Conservation (phyloP, 1,139 yeast genomes). For the Candida neerlandica region DNA sequence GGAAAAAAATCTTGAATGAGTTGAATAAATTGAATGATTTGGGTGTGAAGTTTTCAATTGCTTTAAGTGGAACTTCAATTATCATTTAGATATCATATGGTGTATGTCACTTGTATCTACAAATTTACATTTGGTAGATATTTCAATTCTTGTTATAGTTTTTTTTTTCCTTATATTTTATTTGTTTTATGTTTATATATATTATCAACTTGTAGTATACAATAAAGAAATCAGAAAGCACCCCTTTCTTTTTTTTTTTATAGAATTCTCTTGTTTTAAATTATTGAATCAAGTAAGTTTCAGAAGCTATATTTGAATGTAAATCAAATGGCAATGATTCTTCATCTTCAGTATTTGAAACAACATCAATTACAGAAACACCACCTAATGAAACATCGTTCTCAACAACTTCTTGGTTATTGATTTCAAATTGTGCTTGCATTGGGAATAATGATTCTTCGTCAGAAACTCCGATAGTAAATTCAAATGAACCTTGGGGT, state of each 20-base stretch:
- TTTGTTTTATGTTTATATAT: conserved; percentile 3
- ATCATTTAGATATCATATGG: conserved; percentile 10
- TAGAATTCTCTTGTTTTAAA: background rate
- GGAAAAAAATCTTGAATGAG: conserved; percentile 49
- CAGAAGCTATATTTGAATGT: conserved; percentile 61
- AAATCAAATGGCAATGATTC: conserved; percentile 73
- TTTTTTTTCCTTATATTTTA: background rate
- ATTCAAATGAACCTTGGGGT: conserved; percentile 77
- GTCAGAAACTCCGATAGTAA: conserved; percentile 64
- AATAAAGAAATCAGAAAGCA: background rate
- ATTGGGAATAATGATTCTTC: conserved; percentile 93
- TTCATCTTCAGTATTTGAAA: conserved; percentile 40
- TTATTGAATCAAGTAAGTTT: conserved; percentile 61
- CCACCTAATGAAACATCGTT: conserved; percentile 45
- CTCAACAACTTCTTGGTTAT: conserved; percentile 39
- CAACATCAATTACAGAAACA: conserved; percentile 46
- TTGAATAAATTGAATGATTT: conserved; percentile 46
- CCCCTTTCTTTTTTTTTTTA: background rate
- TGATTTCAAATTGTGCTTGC: conserved; percentile 54
- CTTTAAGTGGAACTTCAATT: conserved; percentile 52
- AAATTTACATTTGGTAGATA: background rate
- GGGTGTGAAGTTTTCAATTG: conserved; percentile 51
- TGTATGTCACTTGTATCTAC: background rate
- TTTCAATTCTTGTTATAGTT: conserved; percentile 10
- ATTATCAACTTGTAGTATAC: background rate